phyloP scores from a whole-genome alignment of 345 rosid species.

The Populus ilicifolia region DNA sequence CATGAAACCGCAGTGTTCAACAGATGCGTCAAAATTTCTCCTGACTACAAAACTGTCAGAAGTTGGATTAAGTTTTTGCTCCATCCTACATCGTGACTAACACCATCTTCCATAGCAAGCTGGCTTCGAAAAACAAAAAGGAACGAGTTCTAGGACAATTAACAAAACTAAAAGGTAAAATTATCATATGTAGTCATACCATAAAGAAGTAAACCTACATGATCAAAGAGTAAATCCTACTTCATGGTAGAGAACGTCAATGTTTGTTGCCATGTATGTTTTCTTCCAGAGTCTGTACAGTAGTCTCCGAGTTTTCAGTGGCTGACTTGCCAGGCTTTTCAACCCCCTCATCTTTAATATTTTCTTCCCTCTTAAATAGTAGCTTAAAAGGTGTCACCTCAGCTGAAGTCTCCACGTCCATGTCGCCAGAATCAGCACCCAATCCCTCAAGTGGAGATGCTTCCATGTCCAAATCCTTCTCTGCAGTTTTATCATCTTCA shows the following conservation, averaged over 20 bases:
- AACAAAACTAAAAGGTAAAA: not conserved
- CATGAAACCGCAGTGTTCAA: not conserved
- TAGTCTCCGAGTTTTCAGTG: constrained; percentile 14
- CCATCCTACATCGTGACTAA: not conserved
- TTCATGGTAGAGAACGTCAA: not conserved
- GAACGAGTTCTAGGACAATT: not conserved
- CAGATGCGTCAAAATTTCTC: not conserved
- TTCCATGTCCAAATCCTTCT: constrained; percentile 36
- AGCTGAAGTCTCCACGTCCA: constrained; percentile 15
- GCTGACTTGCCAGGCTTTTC: not conserved
- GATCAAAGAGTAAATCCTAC: constrained; percentile 15
- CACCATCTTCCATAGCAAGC: not conserved
- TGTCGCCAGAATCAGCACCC: constrained; percentile 19
- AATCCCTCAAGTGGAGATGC: constrained; percentile 18
- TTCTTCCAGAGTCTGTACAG: constrained; percentile 6
- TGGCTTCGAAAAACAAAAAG: no score
- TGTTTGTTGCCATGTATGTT: constrained; percentile 14
- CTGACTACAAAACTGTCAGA: constrained; percentile 16
- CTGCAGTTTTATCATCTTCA: constrained; percentile 36
- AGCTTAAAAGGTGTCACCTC: not conserved
- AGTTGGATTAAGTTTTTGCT: not conserved
- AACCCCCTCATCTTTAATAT: not conserved
- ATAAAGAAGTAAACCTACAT: not conserved
- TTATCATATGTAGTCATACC: not conserved
- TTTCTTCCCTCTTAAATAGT: not conserved